Base-by-base conservation (phyloP, 169 alveolate species). In the Cryptosporidium xiaoi region DNA sequence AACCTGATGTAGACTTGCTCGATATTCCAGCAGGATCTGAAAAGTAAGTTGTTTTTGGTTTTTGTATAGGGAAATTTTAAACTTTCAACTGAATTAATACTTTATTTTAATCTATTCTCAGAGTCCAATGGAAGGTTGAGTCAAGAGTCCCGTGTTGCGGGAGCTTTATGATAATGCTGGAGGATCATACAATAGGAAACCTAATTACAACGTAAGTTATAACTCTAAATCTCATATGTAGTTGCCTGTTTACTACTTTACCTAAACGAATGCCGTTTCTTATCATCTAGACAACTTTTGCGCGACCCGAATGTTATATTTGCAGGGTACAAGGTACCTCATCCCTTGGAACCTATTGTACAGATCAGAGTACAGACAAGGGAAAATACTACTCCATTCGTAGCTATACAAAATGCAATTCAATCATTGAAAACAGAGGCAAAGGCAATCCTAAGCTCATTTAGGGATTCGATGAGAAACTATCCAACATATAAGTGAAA, bases 321-420 rank as follows among this genome's bases (percentile, higher is more conserved):
- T 83, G 98, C 97, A 10, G 98, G 98, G 16, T 95, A 95, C 91
- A 90, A 96, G 53, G 94, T 93, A 40, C 98, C 98, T 7, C 98
- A 96, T 65, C 98, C 98, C 24, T 93, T 96, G 18, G 98, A 95
- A 64, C 93, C 94, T 33, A 31, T 66, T 6, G 87, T 92, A 15
- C 91, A 91, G 69, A 66, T 92, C 56, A 91, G 90, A 66, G 71
- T 92, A 53, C 82, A 82, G 46, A 84, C 92, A 6, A 67, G 85
- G 27, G 85, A 71, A 20, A 51, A 58, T 20, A 64, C 82, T 18
- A 53, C 84, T 33, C 93, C 93, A 6, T 83, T 71, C 77, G 90
- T 84, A 31, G 93, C 93, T 6, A 56, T 90, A 18, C 90, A 64
- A 62, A 85, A 90, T 24, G 83, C 90, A 12, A 77, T 77, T 62